These are phyloP conservation scores for Populus trichocarpa DNA, from an alignment of 441 rosid species.

Conservation along the genomic window DNA sequence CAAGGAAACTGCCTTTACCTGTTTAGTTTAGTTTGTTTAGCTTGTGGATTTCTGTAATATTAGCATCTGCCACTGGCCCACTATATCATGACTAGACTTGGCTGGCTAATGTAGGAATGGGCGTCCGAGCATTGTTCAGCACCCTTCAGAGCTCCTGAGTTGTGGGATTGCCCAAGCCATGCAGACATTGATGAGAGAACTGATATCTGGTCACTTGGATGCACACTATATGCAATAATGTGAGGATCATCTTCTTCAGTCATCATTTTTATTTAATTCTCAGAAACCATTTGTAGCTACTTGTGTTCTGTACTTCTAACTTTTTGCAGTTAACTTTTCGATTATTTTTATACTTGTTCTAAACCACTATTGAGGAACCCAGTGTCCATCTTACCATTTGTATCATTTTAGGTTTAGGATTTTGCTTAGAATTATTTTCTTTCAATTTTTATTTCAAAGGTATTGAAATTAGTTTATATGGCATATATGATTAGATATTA, in stretches of 20 bases:
- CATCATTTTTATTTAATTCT: background rate
- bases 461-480: background rate
- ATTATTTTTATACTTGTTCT: background rate
- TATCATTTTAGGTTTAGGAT: background rate
- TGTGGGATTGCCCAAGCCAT: slow-evolving; percentile 99
- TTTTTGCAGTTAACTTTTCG: background rate
- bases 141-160: slow-evolving; percentile 96
- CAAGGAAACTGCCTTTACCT: background rate
- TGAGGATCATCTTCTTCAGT: slow-evolving; percentile 34
- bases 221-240: slow-evolving; percentile 97
- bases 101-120: slow-evolving; percentile 67
- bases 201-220: slow-evolving; percentile 97
- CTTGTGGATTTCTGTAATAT: background rate
- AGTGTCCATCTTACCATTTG: background rate
- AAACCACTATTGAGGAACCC: background rate
- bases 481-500: too few species aligned
- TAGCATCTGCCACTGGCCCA: background rate
- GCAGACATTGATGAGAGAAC: slow-evolving; percentile 95
- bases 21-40: slow-evolving; percentile 1
- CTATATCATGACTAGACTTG: slow-evolving; percentile 14
- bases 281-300: background rate
- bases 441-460: background rate
- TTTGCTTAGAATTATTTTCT: background rate
- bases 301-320: background rate
- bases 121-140: slow-evolving; percentile 96